phyloP scores from a whole-genome alignment of 106 monocot genomes.

The Acorus gramineus region DNA sequence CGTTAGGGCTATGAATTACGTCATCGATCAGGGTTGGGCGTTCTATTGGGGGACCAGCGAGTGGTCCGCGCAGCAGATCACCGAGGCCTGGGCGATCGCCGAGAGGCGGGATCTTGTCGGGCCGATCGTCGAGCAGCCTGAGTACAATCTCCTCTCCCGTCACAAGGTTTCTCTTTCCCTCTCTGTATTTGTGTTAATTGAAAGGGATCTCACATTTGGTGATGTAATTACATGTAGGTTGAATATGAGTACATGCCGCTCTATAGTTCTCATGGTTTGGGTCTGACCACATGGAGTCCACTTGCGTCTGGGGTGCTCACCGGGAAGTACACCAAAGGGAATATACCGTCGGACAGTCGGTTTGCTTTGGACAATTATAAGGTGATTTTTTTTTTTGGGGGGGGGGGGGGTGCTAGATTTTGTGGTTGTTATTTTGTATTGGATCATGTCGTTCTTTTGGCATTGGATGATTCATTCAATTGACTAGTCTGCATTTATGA shows the following conservation, averaged over 20 bases:
- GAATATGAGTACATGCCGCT: constrained; percentile 81
- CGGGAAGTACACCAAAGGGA: constrained; percentile 78
- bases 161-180: constrained; percentile 52
- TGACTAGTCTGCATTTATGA: too few species aligned
- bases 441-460: too few species aligned
- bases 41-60: constrained; percentile 97
- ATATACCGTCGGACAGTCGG: constrained; percentile 76
- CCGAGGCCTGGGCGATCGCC: constrained; percentile 81
- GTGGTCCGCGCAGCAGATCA: constrained; percentile 99
- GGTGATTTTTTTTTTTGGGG: constrained; percentile 15
- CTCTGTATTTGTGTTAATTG: neutral
- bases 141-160: constrained; percentile 78
- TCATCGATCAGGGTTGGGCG: constrained; percentile 82
- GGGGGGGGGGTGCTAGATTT: too few species aligned
- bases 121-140: constrained; percentile 88
- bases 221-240: constrained; percentile 46
- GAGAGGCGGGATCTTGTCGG: constrained; percentile 69
- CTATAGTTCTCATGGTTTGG: constrained; percentile 72
- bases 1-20: constrained; percentile 87
- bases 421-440: too few species aligned
- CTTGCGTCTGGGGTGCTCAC: constrained; percentile 87
- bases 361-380: constrained; percentile 90
- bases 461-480: too few species aligned
- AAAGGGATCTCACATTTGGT: neutral
- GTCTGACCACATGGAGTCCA: constrained; percentile 96